Evolutionary conservation across 1,139 yeast species (phyloP).

Genomic region (Scheffersomyces stambukii): DNA sequence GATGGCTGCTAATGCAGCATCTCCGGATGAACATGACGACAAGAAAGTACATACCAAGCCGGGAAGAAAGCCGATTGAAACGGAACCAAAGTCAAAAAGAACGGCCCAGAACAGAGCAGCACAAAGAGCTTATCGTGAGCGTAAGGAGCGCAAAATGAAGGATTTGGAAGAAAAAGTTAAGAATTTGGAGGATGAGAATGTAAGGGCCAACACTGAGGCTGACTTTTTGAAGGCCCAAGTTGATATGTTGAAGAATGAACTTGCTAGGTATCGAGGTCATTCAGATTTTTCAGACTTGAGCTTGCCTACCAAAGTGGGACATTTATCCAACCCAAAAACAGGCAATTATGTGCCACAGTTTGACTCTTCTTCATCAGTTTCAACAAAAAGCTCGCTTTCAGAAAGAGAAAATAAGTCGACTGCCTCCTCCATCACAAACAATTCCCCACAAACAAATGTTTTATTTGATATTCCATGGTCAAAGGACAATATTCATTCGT

Average conservation of each 20-base stretch:
- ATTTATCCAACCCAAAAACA: constrained; percentile 22
- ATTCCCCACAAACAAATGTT: constrained; percentile 10
- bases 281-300: constrained; percentile 32
- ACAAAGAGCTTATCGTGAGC: constrained; percentile 91
- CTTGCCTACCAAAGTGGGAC: constrained; percentile 32
- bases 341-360: constrained; percentile 7
- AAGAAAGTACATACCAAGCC: constrained; percentile 41
- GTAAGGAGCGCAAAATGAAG: constrained; percentile 83
- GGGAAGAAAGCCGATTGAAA: constrained; percentile 68
- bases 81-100: constrained; percentile 80
- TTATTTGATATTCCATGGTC: constrained; percentile 37
- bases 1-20: constrained; percentile 12
- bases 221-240: constrained; percentile 76
- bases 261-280: constrained; percentile 57
- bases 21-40: constrained; percentile 24
- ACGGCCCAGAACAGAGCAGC: constrained; percentile 98
- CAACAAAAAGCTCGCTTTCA: constrained; percentile 10
- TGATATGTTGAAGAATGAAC: constrained; percentile 65
- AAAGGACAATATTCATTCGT: constrained; percentile 16
- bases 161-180: constrained; percentile 80
- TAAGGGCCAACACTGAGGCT: constrained; percentile 61
- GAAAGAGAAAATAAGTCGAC: constrained; percentile 12
- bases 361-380: constrained; percentile 13
- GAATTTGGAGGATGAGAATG: constrained; percentile 65
- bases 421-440: constrained; percentile 19